Conservation (phyloP, 805 yeast genomes). For the Alloascoidea africana region DNA sequence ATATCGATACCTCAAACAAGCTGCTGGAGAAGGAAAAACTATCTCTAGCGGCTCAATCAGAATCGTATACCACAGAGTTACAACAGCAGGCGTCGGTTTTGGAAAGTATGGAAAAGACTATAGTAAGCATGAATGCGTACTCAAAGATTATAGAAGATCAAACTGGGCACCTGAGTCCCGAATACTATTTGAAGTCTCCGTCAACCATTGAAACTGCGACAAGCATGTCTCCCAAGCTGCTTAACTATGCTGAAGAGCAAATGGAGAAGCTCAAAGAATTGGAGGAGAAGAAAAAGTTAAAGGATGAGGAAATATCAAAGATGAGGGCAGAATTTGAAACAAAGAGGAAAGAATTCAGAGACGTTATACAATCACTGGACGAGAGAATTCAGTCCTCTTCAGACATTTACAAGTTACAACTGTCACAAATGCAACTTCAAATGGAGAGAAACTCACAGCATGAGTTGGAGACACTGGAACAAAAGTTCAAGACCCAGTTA, state of each 20-base stretch:
- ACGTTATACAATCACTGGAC: neutral
- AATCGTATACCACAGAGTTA: neutral
- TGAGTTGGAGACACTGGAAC: neutral
- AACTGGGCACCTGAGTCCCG: neutral
- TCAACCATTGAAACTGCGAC: no score
- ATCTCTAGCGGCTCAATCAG: neutral
- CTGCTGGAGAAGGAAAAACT: neutral
- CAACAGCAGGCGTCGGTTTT: neutral
- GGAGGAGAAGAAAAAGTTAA: neutral
- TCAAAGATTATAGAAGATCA: neutral
- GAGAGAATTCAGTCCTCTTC: neutral
- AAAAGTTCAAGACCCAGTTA: neutral
- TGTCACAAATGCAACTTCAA: neutral
- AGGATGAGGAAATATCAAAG: neutral
- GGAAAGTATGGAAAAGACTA: neutral
- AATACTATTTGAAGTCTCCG: neutral
- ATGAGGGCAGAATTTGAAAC: neutral
- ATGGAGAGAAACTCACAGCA: conserved; percentile 1
- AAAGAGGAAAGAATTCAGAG: conserved; percentile 1
- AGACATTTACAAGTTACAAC: neutral
- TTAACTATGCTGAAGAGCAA: no score
- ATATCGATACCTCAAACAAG: neutral
- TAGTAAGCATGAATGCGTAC: neutral
- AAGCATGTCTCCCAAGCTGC: no score
- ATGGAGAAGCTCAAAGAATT: neutral